Conservation (phyloP, 306 rosid genomes). For the Styphnolobium japonicum region DNA sequence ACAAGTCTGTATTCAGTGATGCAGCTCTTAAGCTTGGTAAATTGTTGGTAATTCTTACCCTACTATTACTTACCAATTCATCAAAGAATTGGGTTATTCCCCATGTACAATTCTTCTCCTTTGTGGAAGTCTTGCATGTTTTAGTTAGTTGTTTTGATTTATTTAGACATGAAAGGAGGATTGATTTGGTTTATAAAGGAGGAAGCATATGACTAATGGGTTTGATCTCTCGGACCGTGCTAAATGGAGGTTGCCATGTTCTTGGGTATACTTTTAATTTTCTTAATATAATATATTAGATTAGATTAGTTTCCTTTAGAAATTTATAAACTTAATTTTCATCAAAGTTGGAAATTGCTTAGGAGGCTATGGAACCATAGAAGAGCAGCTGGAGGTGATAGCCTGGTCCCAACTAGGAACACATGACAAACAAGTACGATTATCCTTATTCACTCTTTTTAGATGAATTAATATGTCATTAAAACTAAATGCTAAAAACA, state of each 20-base stretch:
- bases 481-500: background rate
- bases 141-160: background rate
- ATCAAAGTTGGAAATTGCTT: background rate
- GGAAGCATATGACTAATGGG: slow-evolving; percentile 74
- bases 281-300: background rate
- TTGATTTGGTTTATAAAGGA: slow-evolving; percentile 71
- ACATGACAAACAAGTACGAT: slow-evolving; percentile 29
- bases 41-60: slow-evolving; percentile 41
- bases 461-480: background rate
- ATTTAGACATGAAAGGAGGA: slow-evolving; percentile 39
- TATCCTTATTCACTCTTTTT: background rate
- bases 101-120: background rate
- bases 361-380: slow-evolving; percentile 39
- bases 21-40: slow-evolving; percentile 65
- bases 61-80: background rate
- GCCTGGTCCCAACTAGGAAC: slow-evolving; percentile 32
- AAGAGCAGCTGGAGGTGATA: slow-evolving; percentile 26
- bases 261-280: slow-evolving; percentile 49
- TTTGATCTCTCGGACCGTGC: slow-evolving; percentile 57
- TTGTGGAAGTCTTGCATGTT: background rate
- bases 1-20: slow-evolving; percentile 50
- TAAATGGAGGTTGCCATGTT: slow-evolving; percentile 63
- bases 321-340: background rate
- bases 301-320: background rate
- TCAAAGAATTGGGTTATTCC: background rate